Percentiles rank a stretch among this genome's conserved stretches.
Conservation (phyloP, 768 basidiomycete species). For the Podaxis mareebaensis region DNA sequence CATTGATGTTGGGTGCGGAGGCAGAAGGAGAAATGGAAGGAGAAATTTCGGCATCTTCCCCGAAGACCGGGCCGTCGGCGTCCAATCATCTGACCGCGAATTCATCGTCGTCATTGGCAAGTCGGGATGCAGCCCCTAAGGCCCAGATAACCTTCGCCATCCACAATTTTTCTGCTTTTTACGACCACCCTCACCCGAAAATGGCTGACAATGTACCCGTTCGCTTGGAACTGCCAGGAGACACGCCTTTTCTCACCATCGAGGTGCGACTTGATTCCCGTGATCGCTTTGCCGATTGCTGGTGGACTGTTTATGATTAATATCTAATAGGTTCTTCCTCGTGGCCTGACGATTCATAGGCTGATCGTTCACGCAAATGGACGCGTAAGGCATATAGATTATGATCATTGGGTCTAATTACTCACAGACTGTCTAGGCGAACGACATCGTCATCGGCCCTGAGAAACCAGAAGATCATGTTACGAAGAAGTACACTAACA, state of each 20-base stretch:
- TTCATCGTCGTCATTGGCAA: not conserved
- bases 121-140: not conserved
- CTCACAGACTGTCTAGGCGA: slow-evolving; percentile 45
- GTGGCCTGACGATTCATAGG: slow-evolving; percentile 69
- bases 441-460: slow-evolving; percentile 77
- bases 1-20: not conserved
- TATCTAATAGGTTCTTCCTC: slow-evolving; percentile 55
- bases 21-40: not conserved
- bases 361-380: slow-evolving; percentile 67
- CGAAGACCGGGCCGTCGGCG: not conserved
- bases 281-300: not conserved
- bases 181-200: slow-evolving; percentile 9
- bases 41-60: slow-evolving; percentile 4
- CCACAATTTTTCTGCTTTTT: slow-evolving; percentile 8
- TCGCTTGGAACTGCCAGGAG: slow-evolving; percentile 47
- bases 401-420: slow-evolving; percentile 6
- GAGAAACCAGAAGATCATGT: slow-evolving; percentile 60
- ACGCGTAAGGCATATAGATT: slow-evolving; percentile 41
- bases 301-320: slow-evolving; percentile 1
- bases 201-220: slow-evolving; percentile 56
- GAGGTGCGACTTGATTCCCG: slow-evolving; percentile 44
- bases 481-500: slow-evolving; percentile 68
- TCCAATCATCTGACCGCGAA: slow-evolving; percentile 1
- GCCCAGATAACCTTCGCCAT: not conserved
- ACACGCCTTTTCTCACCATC: slow-evolving; percentile 46